Conservation (phyloP, 2,329 filamentous ascomycete genomes). For the Apiospora rasikravindrae region DNA sequence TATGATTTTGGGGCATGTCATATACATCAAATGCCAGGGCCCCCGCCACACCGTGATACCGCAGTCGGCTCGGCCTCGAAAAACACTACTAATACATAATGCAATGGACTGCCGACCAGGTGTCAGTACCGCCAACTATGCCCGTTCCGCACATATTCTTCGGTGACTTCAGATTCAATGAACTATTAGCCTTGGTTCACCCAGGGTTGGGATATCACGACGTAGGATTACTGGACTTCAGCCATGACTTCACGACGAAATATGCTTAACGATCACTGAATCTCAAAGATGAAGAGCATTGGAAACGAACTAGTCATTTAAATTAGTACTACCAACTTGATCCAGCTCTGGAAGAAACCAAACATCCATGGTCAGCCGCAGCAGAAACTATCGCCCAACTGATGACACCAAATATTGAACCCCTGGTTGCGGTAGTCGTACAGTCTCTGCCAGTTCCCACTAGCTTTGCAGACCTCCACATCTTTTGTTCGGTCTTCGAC, state of each 20-base stretch:
- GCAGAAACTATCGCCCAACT: background rate
- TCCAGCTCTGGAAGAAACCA: background rate
- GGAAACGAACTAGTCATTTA: background rate
- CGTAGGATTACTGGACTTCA: background rate
- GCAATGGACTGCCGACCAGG: background rate
- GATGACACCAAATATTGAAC: background rate
- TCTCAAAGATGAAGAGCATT: background rate
- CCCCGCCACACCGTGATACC: background rate
- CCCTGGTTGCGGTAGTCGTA: background rate
- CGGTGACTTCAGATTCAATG: background rate
- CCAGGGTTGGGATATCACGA: background rate
- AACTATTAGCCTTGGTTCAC: background rate
- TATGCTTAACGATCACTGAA: background rate
- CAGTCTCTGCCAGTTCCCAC: background rate
- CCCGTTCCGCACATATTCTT: background rate
- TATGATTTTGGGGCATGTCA: slow-evolving; percentile 52
- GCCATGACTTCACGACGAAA: background rate
- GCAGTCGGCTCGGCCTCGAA: background rate
- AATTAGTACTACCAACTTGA: background rate
- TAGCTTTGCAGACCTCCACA: background rate
- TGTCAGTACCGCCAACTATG: background rate
- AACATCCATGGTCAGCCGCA: background rate
- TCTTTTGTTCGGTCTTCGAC: background rate
- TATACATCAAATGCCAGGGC: background rate
- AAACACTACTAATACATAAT: background rate